Base-by-base conservation (phyloP, 2,329 filamentous ascomycete species). In the Hypoxylon sp. region DNA sequence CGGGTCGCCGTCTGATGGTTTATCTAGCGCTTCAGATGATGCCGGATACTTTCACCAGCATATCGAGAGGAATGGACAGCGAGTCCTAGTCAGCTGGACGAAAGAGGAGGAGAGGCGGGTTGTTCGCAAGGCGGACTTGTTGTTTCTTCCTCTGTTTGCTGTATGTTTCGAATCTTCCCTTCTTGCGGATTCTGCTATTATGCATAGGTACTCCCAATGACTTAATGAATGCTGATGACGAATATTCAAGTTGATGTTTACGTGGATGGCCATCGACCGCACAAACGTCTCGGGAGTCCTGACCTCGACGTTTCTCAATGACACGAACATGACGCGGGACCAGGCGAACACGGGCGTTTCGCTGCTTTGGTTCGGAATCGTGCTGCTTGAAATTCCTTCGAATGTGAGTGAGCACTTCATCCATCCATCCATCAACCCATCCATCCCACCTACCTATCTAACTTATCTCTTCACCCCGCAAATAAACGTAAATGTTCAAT, bases 171-270 rank as follows among this genome's bases (percentile, higher is more conserved):
- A 7, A n/a, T n/a, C 15, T 5, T 3, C 4, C 6, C 29, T 17
- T 9, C 12, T 16, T 7, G 2, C 12, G 3, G 8, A 7, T 7
- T n/a, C 30, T 51, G 12, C 44, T 21, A n/a, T 5, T 19, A 11
- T n/a, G 9, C 25, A n/a, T n/a, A n/a, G n/a, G n/a, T n/a, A n/a
- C n/a, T n/a, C n/a, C n/a, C n/a, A n/a, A n/a, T n/a, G n/a, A n/a
- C n/a, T n/a, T n/a, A n/a, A n/a, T n/a, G n/a, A n/a, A n/a, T n/a
- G n/a, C n/a, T n/a, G n/a, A n/a, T n/a, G n/a, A n/a, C n/a, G n/a
- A n/a, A n/a, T n/a, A n/a, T n/a, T n/a, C n/a, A n/a, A 61, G 59
- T 32, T 61, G 26, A 61, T 61, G 59, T 59, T 61, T 34, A 61
- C 59, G 15, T 61, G 59, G 59, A 61, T 61, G 59, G 59, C 59